Evolutionary conservation across 179 eudicot species (phyloP).

Genomic region (Amaranthus tricolor): DNA sequence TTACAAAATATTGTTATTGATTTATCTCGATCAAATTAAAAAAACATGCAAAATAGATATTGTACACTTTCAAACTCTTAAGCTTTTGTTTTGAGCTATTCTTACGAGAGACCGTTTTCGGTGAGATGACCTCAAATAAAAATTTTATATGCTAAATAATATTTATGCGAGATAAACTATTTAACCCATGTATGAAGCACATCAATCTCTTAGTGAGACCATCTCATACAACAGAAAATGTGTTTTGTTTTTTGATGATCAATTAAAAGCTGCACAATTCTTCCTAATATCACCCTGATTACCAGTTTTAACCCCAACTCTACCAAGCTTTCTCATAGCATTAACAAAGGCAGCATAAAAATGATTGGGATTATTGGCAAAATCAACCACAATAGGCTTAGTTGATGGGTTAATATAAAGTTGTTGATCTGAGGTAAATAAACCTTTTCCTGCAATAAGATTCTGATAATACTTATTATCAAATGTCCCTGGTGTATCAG

Average conservation of each 20-base stretch:
- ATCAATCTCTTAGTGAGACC: no score
- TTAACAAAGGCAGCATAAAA: constrained; percentile 45
- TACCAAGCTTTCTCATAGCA: constrained; percentile 61
- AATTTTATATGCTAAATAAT: no score
- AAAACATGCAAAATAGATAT: no score
- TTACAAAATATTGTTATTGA: no score
- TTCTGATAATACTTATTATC: constrained; percentile 63
- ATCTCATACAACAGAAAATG: no score
- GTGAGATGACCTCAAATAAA: no score
- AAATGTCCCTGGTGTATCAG: constrained; percentile 40
- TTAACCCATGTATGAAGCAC: no score
- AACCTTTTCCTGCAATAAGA: constrained; percentile 52
- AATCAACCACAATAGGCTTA: constrained; percentile 39
- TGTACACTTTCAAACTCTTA: no score
- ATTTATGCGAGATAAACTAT: no score
- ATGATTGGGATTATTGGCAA: constrained; percentile 39
- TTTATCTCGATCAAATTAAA: no score
- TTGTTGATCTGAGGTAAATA: constrained; percentile 66
- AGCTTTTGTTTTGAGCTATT: no score
- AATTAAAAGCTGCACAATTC: constrained; percentile 58
- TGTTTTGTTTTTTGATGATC: constrained; percentile 1
- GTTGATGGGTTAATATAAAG: constrained; percentile 40
- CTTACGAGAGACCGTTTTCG: no score
- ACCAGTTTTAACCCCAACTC: constrained; percentile 57
- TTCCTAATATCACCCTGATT: constrained; percentile 54